Percentiles rank a stretch among this genome's conserved stretches.
These are phyloP conservation scores for Dunaliella primolecta DNA, from an alignment of 139 green algal genomes.

Conservation along the genomic window DNA sequence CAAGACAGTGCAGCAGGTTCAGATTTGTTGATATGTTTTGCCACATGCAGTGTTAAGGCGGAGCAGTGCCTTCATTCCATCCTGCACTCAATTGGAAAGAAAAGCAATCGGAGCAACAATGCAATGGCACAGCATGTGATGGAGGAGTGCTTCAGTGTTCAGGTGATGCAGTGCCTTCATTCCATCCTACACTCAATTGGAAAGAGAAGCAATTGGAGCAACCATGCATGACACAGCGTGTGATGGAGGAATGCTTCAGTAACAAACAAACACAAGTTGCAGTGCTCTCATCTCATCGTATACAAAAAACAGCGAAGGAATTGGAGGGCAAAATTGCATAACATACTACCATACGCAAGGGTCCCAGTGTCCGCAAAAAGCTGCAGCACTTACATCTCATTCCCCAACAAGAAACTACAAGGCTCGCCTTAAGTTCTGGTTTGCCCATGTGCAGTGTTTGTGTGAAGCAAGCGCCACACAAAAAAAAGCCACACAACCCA, in stretches of 20 bases:
- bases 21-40: no score
- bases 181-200: constrained; percentile 60
- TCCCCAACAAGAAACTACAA: no score
- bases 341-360: no score
- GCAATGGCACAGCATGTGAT: neutral
- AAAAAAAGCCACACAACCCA: no score
- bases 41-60: constrained; percentile 64
- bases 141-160: constrained; percentile 42
- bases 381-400: no score
- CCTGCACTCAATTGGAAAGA: constrained; percentile 39
- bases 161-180: constrained; percentile 63
- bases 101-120: neutral
- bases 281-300: neutral
- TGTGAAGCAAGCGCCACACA: no score
- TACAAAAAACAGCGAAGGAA: no score
- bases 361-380: no score
- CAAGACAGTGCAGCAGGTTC: no score
- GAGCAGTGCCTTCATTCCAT: constrained; percentile 71
- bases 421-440: no score
- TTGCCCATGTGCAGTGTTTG: no score
- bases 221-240: neutral
- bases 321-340: no score
- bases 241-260: neutral
- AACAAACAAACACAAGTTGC: neutral
- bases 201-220: neutral